Evolutionary conservation across 2,329 filamentous ascomycete species (phyloP).

Genomic region (Pseudogymnoascus sp.): DNA sequence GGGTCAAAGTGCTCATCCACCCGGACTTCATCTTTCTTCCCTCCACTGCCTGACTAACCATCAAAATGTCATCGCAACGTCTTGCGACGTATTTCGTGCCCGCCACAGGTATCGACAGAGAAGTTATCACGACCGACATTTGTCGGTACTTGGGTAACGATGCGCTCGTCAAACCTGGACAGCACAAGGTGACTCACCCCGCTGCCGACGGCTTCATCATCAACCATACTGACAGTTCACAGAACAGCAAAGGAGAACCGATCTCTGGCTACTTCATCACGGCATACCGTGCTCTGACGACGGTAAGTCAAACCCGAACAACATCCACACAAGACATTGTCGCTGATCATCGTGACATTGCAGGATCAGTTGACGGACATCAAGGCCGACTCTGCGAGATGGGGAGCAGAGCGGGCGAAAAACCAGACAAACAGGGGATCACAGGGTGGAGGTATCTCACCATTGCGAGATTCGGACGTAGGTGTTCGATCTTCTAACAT

Average conservation of each 20-base stretch:
- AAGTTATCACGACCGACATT: constrained; percentile 78
- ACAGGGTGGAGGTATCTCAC: constrained; percentile 29
- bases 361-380: constrained; percentile 50
- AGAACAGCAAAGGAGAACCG: neutral
- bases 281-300: constrained; percentile 71
- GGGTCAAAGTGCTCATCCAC: neutral
- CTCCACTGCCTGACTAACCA: neutral
- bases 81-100: constrained; percentile 58
- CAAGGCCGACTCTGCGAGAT: constrained; percentile 45
- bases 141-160: constrained; percentile 80
- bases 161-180: constrained; percentile 68
- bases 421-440: constrained; percentile 24
- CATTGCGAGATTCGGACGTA: constrained; percentile 24
- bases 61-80: neutral
- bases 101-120: constrained; percentile 72
- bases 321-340: neutral
- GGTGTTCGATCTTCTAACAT: constrained; percentile 30
- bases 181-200: constrained; percentile 53
- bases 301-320: constrained; percentile 46
- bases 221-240: neutral
- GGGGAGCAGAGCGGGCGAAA: constrained; percentile 32
- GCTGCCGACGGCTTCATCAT: neutral
- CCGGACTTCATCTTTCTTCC: neutral
- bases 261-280: constrained; percentile 64
- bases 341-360: constrained; percentile 16